These are phyloP conservation scores for Colletotrichum tofieldiae DNA, from an alignment of 2,329 filamentous ascomycete species.

Conservation along the genomic window DNA sequence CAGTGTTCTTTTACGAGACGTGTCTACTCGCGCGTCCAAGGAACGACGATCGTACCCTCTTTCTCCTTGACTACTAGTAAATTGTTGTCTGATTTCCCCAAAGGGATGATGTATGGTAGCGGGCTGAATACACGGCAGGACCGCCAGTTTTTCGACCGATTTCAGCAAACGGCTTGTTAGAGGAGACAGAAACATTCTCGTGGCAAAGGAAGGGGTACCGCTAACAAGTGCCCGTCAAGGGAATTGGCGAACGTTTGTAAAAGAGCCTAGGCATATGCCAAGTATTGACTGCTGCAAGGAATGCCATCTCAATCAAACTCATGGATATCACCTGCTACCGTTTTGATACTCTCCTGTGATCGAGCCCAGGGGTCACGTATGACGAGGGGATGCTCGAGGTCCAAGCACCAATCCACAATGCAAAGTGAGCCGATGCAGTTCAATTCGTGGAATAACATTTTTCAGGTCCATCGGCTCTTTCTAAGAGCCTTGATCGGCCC, in stretches of 20 bases:
- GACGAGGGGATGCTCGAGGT: background rate
- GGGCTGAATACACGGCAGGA: background rate
- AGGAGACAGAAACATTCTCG: background rate
- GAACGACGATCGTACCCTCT: background rate
- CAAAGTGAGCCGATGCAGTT: background rate
- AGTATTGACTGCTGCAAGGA: background rate
- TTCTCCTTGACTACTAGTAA: background rate
- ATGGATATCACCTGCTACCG: background rate
- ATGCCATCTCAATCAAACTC: background rate
- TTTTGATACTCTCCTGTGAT: background rate
- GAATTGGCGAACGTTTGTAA: background rate
- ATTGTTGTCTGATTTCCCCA: background rate
- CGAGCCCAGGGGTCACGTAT: background rate
- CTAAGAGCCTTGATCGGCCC: background rate
- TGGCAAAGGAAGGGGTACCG: background rate
- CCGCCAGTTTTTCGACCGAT: background rate
- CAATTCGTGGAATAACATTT: constrained; percentile 11
- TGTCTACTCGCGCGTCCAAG: background rate
- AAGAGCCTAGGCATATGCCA: background rate
- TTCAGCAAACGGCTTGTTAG: background rate
- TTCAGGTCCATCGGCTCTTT: background rate
- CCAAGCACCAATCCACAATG: background rate
- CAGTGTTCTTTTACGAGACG: background rate
- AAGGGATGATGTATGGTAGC: background rate
- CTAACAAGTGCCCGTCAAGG: background rate